phyloP scores from a whole-genome alignment of 75 land plant species.

The Cupressus sempervirens region DNA sequence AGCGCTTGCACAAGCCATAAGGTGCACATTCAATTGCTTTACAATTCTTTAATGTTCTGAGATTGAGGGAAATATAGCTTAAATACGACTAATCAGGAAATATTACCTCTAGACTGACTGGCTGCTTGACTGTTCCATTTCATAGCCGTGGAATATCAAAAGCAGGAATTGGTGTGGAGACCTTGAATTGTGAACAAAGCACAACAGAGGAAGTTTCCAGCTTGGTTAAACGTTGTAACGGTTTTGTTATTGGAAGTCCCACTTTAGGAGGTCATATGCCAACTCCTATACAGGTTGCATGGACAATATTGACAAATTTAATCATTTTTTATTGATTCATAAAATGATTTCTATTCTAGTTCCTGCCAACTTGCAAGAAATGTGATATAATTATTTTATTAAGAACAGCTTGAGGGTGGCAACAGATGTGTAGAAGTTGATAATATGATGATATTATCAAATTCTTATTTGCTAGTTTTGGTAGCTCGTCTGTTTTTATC shows the following conservation, averaged over 20 bases:
- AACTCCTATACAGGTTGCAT: constrained; percentile 46
- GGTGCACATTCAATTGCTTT: constrained; percentile 19
- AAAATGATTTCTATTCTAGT: background rate
- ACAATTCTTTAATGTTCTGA: background rate
- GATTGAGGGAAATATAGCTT: background rate
- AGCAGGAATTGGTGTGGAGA: constrained; percentile 51
- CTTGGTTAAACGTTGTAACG: constrained; percentile 24
- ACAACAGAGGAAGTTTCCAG: constrained; percentile 24
- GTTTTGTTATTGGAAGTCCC: constrained; percentile 57
- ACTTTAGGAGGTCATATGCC: constrained; percentile 57
- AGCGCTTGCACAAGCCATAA: constrained; percentile 53
- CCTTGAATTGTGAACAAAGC: constrained; percentile 34
- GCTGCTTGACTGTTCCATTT: background rate
- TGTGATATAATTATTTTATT: background rate
- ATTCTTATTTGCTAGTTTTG: background rate
- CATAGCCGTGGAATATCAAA: constrained; percentile 49
- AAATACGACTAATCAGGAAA: background rate
- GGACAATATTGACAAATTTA: background rate
- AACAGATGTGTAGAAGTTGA: background rate
- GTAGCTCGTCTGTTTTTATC: background rate
- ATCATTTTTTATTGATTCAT: background rate
- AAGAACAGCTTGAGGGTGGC: background rate
- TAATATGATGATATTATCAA: background rate
- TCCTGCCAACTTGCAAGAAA: background rate
- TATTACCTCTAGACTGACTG: background rate